A percentile compares a stretch with the other conserved stretches of the same genome.
Conservation (phyloP, 441 rosid species). For the Populus hybrid region DNA sequence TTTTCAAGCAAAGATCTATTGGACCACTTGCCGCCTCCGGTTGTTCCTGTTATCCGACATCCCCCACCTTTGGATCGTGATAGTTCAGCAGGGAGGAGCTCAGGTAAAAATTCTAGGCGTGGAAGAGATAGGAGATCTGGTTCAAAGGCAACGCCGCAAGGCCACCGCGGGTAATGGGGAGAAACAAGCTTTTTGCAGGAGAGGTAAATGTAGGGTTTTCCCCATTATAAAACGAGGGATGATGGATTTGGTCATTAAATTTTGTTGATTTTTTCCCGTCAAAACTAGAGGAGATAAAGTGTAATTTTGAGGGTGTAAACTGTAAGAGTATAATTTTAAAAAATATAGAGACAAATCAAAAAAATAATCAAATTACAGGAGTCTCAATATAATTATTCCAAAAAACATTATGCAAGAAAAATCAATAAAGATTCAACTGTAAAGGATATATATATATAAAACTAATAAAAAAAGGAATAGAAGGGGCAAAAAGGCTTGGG, state of each 20-base stretch:
- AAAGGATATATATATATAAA: no score
- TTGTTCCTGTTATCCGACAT: conserved; percentile 21
- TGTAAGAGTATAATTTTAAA: no score
- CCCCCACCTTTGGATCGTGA: conserved; percentile 25
- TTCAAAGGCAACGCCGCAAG: conserved; percentile 58
- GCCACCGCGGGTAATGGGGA: conserved; percentile 39
- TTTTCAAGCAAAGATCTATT: conserved; percentile 40
- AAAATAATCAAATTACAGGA: no score
- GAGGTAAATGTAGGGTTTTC: not conserved
- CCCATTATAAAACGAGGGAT: conserved; percentile 8
- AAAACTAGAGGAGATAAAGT: no score
- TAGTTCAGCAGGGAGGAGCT: conserved; percentile 21
- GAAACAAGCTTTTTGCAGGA: conserved; percentile 20
- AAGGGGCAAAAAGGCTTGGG: no score
- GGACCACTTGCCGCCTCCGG: conserved; percentile 59
- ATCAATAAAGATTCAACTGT: no score
- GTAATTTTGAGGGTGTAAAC: no score
- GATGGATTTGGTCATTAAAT: conserved; percentile 3
- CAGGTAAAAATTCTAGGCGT: conserved; percentile 42
- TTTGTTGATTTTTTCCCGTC: no score
- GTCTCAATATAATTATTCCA: no score
- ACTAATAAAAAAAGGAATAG: no score
- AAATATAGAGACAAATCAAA: no score
- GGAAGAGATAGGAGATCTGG: conserved; percentile 39
- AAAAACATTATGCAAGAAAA: no score